phyloP scores from a whole-genome alignment of 768 basidiomycete species.

The Candolleomyces eurysporus region DNA sequence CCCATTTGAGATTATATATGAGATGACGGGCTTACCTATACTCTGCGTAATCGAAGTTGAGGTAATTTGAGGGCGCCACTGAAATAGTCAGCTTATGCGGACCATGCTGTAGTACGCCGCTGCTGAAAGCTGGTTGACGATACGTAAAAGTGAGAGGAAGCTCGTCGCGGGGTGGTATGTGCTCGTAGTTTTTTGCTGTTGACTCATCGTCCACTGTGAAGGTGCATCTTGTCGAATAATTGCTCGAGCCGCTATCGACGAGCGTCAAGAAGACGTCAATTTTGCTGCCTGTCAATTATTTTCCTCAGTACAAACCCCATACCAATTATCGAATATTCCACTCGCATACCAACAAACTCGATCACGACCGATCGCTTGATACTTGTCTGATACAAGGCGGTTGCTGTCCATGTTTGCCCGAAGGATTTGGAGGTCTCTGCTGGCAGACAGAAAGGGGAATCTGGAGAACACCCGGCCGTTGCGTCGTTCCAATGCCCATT shows the following conservation, averaged over 20 bases:
- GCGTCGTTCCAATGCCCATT: neutral
- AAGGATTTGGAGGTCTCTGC: neutral
- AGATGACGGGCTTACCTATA: neutral
- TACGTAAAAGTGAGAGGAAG: neutral
- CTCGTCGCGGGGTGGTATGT: neutral
- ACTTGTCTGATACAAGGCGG: neutral
- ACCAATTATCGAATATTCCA: neutral
- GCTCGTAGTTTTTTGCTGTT: neutral
- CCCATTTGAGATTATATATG: neutral
- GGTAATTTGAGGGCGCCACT: neutral
- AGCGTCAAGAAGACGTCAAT: slow-evolving; percentile 1
- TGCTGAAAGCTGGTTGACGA: neutral
- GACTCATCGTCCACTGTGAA: neutral
- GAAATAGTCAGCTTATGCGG: neutral
- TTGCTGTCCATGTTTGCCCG: neutral
- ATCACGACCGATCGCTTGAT: neutral
- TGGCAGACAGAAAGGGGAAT: neutral
- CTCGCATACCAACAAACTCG: neutral
- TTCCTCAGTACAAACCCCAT: neutral
- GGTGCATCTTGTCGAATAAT: neutral
- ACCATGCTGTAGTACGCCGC: neutral
- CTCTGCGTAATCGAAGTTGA: slow-evolving; percentile 4
- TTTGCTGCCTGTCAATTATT: neutral
- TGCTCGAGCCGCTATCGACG: neutral
- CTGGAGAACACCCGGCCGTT: neutral